Conservation (phyloP, 148 eudicot species). For the Simmondsia chinensis region DNA sequence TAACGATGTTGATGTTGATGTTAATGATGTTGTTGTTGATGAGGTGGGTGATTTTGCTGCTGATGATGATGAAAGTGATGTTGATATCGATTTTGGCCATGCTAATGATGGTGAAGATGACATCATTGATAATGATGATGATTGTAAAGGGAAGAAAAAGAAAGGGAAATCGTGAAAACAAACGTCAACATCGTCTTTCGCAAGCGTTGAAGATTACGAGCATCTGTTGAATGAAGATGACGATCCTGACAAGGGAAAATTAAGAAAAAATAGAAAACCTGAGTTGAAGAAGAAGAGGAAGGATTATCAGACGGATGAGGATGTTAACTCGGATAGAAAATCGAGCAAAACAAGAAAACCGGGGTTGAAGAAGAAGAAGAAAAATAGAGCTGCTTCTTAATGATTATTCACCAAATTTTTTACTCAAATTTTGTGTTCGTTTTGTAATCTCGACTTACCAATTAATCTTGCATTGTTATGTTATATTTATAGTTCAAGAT, state of each 20-base stretch:
- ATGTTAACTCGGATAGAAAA: no score
- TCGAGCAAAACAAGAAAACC: no score
- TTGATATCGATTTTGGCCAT: slow-evolving; percentile 21
- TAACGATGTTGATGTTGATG: slow-evolving; percentile 39
- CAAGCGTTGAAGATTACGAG: slow-evolving; percentile 76
- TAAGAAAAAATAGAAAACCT: slow-evolving; percentile 9
- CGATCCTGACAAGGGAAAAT: slow-evolving; percentile 14
- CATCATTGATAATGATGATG: slow-evolving; percentile 17
- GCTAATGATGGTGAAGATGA: slow-evolving; percentile 16
- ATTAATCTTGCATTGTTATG: no score
- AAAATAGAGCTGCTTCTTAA: no score
- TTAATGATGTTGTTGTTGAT: slow-evolving; percentile 22
- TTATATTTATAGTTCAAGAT: no score
- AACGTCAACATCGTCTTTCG: slow-evolving; percentile 60
- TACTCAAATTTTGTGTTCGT: no score
- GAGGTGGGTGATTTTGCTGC: slow-evolving; percentile 25
- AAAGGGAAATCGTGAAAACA: slow-evolving; percentile 29
- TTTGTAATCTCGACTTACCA: no score
- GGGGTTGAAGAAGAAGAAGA: no score
- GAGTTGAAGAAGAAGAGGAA: slow-evolving; percentile 32
- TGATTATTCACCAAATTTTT: no score
- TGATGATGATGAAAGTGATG: slow-evolving; percentile 29
- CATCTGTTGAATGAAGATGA: slow-evolving; percentile 40
- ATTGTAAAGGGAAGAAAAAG: slow-evolving; percentile 21
- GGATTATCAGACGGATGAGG: no score